Evolutionary conservation across 257 asterid species (phyloP), one percentile per base, ranked within the genome.

Genomic region (Petunia axillaris): DNA sequence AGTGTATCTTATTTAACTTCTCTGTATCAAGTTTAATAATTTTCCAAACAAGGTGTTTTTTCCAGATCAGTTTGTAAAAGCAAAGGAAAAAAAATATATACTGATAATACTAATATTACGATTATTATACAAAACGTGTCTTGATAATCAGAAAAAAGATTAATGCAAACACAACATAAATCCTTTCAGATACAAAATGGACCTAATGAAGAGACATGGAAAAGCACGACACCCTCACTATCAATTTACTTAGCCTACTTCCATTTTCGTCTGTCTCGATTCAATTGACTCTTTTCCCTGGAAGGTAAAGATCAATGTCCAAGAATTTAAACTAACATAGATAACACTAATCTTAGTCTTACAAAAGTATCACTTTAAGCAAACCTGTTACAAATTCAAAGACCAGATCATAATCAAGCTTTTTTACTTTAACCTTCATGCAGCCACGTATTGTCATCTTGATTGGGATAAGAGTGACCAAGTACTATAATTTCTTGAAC

Each of bases 381-480:
- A 68, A 8, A 68, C 40, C 9, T n/a, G 14, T 44, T n/a, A 46
- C 1, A 9, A 16, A 48, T 25, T 70, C 59, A 46, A 46, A 46
- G 43, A 68, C 16, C 40, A 9, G 57, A 44, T 4, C 2, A 10
- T 16, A 44, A 4, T n/a, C n/a, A 44, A 68, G 16, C 8, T 68
- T n/a, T n/a, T 43, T 44, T 8, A n/a, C 39, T 25, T 25, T 36
- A 70, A 10, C 77, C 59, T 46, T 70, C 77, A 70, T 48, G 59
- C 43, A 46, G 25, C 77, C 77, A 70, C 77, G 48, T 46, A 66
- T 3, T 66, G 11, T 46, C 77, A 46, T 70, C 59, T 70, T 46
- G 59, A 48, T 70, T 10, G 25, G 36, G 53, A 66, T 37, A 25
- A 25, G 59, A 5, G 11, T 70, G 76, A 46, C 43, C n/a, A 11